A percentile compares a stretch with the other conserved stretches of the same genome.
Evolutionary conservation across 2,329 filamentous ascomycete species (phyloP).

Genomic region (Podosphaera leucotricha): DNA sequence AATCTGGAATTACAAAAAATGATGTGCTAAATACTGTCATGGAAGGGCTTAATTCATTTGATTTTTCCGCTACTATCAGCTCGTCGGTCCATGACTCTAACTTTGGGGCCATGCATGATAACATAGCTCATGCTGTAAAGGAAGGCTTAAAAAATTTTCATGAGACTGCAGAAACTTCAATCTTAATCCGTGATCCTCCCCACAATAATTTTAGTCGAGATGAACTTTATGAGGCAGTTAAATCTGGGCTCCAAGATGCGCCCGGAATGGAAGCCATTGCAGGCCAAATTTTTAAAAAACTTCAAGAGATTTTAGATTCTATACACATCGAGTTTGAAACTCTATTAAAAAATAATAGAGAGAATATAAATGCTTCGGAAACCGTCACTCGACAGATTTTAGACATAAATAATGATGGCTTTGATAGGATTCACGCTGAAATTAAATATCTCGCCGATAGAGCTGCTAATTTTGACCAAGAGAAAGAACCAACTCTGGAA

Average conservation of each 20-base stretch:
- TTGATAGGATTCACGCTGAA: conserved; percentile 56
- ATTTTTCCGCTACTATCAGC: conserved; percentile 18
- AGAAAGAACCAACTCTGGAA: conserved; percentile 59
- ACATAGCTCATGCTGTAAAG: conserved; percentile 36
- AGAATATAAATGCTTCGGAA: conserved; percentile 57
- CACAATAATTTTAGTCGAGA: conserved; percentile 24
- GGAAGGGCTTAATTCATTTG: conserved; percentile 29
- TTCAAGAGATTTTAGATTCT: conserved; percentile 40
- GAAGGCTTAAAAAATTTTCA: conserved; percentile 27
- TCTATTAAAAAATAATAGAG: conserved; percentile 41
- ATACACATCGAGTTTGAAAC: conserved; percentile 35
- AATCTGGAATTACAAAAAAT: conserved; percentile 31
- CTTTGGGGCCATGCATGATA: conserved; percentile 45
- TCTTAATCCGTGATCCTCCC: conserved; percentile 31
- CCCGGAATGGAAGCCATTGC: conserved; percentile 20
- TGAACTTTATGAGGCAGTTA: conserved; percentile 32
- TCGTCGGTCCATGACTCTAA: conserved; percentile 36
- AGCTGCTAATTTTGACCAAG: conserved; percentile 34
- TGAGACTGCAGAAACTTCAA: conserved; percentile 35
- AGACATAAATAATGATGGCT: conserved; percentile 66
- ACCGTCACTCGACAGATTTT: conserved; percentile 73
- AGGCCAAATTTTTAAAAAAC: conserved; percentile 27
- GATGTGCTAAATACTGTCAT: conserved; percentile 41
- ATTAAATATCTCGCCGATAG: conserved; percentile 65
- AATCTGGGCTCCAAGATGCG: conserved; percentile 28